phyloP scores from a whole-genome alignment of 2,329 filamentous ascomycete genomes.

The Talaromyces piceae region DNA sequence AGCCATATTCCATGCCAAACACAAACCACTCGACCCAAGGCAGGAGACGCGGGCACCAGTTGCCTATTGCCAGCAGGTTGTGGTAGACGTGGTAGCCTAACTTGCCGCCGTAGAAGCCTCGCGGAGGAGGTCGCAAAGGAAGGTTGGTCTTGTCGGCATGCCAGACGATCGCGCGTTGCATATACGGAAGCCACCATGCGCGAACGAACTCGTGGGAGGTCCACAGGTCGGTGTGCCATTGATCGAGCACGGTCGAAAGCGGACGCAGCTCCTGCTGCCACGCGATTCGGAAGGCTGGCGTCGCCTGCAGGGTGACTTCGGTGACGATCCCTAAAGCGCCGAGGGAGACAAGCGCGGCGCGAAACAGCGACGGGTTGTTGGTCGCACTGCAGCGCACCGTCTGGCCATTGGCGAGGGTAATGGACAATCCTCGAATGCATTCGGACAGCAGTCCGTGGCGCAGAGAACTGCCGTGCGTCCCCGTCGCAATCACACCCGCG shows the following conservation, averaged over 20 bases:
- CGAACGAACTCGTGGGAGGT: slow-evolving; percentile 78
- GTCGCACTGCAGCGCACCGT: slow-evolving; percentile 61
- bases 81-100: slow-evolving; percentile 89
- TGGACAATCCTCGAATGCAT: slow-evolving; percentile 63
- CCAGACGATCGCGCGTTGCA: slow-evolving; percentile 81
- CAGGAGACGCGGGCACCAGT: slow-evolving; percentile 68
- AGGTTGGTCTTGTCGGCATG: slow-evolving; percentile 69
- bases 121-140: slow-evolving; percentile 50
- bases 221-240: slow-evolving; percentile 73
- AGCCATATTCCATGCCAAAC: slow-evolving; percentile 96
- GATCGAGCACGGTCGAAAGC: slow-evolving; percentile 59
- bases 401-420: slow-evolving; percentile 75
- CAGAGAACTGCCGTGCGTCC: slow-evolving; percentile 84
- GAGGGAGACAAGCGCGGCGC: slow-evolving; percentile 76
- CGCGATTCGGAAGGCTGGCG: slow-evolving; percentile 71
- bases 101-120: slow-evolving; percentile 71
- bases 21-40: slow-evolving; percentile 94
- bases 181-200: slow-evolving; percentile 97
- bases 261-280: slow-evolving; percentile 77
- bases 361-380: slow-evolving; percentile 71
- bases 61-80: slow-evolving; percentile 73
- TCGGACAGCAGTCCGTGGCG: slow-evolving; percentile 78
- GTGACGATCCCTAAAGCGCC: slow-evolving; percentile 86
- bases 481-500: slow-evolving; percentile 84
- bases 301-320: slow-evolving; percentile 77